A percentile compares a stretch with the other conserved stretches of the same genome.
phyloP scores from a whole-genome alignment of 352 stramenopile species.

The Pythium rhizo-oryzae region DNA sequence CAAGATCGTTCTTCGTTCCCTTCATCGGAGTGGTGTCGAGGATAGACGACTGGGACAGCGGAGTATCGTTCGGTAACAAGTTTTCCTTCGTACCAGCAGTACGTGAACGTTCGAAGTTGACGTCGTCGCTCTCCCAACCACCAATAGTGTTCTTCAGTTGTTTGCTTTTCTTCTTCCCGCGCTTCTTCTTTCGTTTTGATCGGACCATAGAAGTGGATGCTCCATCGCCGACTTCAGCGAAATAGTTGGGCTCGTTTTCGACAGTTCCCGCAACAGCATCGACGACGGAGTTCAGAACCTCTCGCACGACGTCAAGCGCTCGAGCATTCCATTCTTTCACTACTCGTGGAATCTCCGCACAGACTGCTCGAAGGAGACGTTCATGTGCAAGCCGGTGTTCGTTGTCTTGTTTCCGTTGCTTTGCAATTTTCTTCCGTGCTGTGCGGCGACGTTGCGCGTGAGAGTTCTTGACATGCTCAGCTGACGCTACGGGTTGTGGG shows the following conservation, averaged over 20 bases:
- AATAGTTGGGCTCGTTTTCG: neutral
- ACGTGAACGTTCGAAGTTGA: neutral
- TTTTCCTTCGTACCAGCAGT: slow-evolving; percentile 19
- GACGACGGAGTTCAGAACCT: slow-evolving; percentile 50
- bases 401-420: slow-evolving; percentile 53
- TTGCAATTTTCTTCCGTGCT: slow-evolving; percentile 68
- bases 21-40: neutral
- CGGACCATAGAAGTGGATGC: neutral
- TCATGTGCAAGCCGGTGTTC: slow-evolving; percentile 43
- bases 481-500: neutral
- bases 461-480: slow-evolving; percentile 6
- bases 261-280: slow-evolving; percentile 30
- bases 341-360: slow-evolving; percentile 43
- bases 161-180: slow-evolving; percentile 33
- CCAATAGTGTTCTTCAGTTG: neutral
- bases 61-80: slow-evolving; percentile 1
- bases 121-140: neutral
- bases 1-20: neutral
- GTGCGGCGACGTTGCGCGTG: slow-evolving; percentile 54
- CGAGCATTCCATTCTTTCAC: slow-evolving; percentile 37
- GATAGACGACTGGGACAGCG: neutral
- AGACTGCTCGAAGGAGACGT: slow-evolving; percentile 38
- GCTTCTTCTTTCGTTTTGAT: slow-evolving; percentile 31
- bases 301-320: slow-evolving; percentile 27
- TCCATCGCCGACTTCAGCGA: neutral